phyloP scores from a whole-genome alignment of 208 protist genomes.

The Trypanosoma mega region DNA sequence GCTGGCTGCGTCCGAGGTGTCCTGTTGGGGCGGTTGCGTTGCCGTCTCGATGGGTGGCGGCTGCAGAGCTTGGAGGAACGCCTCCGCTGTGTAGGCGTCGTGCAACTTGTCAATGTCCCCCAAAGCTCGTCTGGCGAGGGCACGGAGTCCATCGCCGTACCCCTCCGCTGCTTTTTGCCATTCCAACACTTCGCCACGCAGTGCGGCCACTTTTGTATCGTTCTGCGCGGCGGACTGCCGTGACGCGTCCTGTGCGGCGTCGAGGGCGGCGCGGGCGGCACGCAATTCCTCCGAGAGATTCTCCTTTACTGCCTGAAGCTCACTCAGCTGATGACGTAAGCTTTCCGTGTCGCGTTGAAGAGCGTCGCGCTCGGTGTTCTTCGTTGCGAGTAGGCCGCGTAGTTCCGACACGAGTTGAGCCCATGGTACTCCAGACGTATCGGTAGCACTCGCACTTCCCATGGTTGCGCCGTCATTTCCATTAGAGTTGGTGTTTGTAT shows the following conservation, averaged over 20 bases:
- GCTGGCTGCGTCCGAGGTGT: too few species aligned
- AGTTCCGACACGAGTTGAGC: slow-evolving; percentile 21
- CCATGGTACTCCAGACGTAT: slow-evolving; percentile 2
- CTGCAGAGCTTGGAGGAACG: slow-evolving; percentile 13
- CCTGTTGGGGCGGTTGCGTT: too few species aligned
- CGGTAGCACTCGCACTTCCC: neutral
- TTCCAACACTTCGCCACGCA: too few species aligned
- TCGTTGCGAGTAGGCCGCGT: slow-evolving; percentile 18
- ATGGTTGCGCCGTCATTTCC: neutral
- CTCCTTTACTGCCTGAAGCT: neutral
- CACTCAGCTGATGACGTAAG: slow-evolving; percentile 1
- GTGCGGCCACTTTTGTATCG: too few species aligned
- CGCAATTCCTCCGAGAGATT: slow-evolving; percentile 19
- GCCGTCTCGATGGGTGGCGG: too few species aligned
- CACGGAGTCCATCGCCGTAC: slow-evolving; percentile 23
- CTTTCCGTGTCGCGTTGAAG: slow-evolving; percentile 6
- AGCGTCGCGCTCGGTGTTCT: slow-evolving; percentile 23
- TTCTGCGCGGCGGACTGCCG: too few species aligned
- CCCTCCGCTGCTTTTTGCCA: too few species aligned
- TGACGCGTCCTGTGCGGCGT: neutral
- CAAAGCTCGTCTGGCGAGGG: slow-evolving; percentile 26
- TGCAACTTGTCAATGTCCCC: slow-evolving; percentile 35
- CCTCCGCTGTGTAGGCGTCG: slow-evolving; percentile 19
- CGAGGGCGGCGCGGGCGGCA: neutral
- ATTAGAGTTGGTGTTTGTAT: neutral